phyloP scores from a whole-genome alignment of 805 yeast species.

The Tetrapisispora phaffii region DNA sequence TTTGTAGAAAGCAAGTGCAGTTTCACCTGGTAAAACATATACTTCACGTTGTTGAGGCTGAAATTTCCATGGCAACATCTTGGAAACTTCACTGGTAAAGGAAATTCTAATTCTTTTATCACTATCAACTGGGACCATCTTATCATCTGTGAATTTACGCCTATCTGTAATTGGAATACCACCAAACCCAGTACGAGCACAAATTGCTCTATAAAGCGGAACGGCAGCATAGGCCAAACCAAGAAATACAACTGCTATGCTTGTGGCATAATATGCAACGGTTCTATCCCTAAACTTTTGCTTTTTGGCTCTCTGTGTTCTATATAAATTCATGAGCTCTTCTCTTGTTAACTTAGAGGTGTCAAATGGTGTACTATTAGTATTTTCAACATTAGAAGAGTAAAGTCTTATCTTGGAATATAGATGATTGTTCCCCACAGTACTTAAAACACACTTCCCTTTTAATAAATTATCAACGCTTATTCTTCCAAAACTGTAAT shows the following conservation, averaged over 20 bases:
- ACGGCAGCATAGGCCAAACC: constrained; percentile 85
- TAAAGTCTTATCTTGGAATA: not conserved
- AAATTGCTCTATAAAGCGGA: constrained; percentile 81
- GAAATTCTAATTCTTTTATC: constrained; percentile 71
- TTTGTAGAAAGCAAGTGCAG: constrained; percentile 90
- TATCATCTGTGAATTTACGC: constrained; percentile 73
- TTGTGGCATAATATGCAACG: constrained; percentile 53
- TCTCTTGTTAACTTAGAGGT: constrained; percentile 19
- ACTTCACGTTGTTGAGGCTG: constrained; percentile 92
- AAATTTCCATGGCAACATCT: constrained; percentile 88
- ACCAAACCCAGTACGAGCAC: constrained; percentile 93
- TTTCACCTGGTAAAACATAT: constrained; percentile 89
- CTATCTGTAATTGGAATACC: constrained; percentile 89
- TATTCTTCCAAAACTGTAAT: not conserved
- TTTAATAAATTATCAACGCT: not conserved
- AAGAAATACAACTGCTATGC: constrained; percentile 59
- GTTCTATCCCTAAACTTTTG: constrained; percentile 37
- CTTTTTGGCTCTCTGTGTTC: constrained; percentile 15
- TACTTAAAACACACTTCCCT: too few species aligned
- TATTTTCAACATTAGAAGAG: not conserved
- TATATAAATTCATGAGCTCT: constrained; percentile 19
- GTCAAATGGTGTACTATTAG: constrained; percentile 3
- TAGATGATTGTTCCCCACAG: not conserved
- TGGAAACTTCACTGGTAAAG: constrained; percentile 87
- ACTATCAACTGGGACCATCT: constrained; percentile 77